Base-by-base conservation (phyloP, 495 filamentous ascomycete species). In the Aspergillus heteromorphus region DNA sequence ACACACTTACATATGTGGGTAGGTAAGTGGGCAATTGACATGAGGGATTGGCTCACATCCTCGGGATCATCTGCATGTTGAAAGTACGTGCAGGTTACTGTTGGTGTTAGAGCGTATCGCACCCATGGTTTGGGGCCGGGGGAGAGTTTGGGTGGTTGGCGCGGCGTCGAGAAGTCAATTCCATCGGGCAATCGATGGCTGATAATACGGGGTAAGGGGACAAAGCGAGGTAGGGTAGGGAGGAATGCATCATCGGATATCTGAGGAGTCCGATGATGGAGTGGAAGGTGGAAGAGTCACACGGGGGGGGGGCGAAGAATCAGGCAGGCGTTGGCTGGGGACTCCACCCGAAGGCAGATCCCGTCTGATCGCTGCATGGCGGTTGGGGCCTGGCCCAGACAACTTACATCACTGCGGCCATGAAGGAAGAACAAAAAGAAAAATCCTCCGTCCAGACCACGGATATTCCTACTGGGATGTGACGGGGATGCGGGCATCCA, bases 311-410 rank as follows among this genome's bases (percentile, higher is more conserved):
- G 51, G 51, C 47, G 14, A 56, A 56, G 54, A 53, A 41, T 45
- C 34, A 49, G 17, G 52, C 54, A 40, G 49, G 29, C 27, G 49
- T 30, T 45, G 53, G 31, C 29, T 13, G 13, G 27, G 55, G n/a
- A n/a, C 45, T 53, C 59, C 52, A 53, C 52, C 40, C 40, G 43
- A 38, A 21, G 41, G 55, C 25, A 42, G 55, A 58, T 56, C 60
- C 56, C 49, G 56, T 50, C 48, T 48, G 61, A 63, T 63, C 52
- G 61, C 54, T 63, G 57, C 51, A 64, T 60, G 61, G 60, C 60
- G 56, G 56, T 55, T 60, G 54, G 43, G 61, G 57, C 52, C 61
- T 64, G 61, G 61, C 55, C 54, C 43, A 42, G 31, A 18, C 41
- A 29, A 14, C 19, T 13, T n/a, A n/a, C 40, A 54, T 54, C 57